Evolutionary conservation across 371 early-diverging fungal species (phyloP).

Genomic region (Blakeslea trispora): DNA sequence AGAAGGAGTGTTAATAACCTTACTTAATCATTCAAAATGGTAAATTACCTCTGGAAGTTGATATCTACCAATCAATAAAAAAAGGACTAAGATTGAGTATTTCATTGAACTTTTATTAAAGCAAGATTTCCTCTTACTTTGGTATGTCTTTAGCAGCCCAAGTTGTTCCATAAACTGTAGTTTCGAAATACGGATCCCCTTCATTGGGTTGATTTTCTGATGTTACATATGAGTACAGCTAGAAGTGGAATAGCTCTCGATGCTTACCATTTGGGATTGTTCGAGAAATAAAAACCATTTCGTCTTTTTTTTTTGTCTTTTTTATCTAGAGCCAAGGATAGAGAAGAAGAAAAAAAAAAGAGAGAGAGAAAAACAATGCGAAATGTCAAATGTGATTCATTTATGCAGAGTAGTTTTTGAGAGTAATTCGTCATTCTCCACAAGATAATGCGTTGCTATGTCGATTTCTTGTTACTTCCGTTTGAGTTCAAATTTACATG

Average conservation of each 20-base stretch:
- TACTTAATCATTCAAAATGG: background rate
- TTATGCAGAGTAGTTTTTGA: no score
- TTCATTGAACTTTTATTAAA: background rate
- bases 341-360: background rate
- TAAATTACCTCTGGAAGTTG: constrained; percentile 44
- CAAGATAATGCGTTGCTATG: no score
- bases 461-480: no score
- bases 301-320: background rate
- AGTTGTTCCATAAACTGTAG: constrained; percentile 45
- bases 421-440: no score
- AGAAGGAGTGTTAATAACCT: no score
- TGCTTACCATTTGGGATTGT: constrained; percentile 29
- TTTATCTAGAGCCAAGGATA: no score
- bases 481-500: no score
- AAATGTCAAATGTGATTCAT: background rate
- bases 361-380: background rate
- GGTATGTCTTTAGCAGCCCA: constrained; percentile 51
- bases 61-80: constrained; percentile 32
- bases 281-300: constrained; percentile 36
- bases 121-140: constrained; percentile 20
- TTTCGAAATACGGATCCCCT: constrained; percentile 7
- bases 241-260: background rate
- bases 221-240: background rate
- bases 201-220: background rate
- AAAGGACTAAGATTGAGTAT: no score